Evolutionary conservation across 2,329 filamentous ascomycete species (phyloP).

Genomic region (Bipolaris oryzae): DNA sequence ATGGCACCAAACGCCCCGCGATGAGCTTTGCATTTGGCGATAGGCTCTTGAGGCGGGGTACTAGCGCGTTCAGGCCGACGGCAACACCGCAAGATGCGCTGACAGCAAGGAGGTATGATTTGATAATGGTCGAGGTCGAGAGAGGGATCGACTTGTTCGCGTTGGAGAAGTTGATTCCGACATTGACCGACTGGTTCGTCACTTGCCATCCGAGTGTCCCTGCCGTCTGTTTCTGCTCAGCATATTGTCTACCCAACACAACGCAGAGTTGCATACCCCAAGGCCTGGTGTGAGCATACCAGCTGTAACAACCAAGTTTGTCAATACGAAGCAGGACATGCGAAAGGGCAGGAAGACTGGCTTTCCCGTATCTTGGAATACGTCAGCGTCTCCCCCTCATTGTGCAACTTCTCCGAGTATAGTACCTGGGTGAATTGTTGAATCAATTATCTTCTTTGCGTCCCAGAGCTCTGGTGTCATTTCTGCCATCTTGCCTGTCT

Average conservation of each 20-base stretch:
- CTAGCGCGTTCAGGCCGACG: conserved; percentile 85
- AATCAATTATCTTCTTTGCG: conserved; percentile 97
- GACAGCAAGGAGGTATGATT: conserved; percentile 92
- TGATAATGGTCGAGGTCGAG: conserved; percentile 76
- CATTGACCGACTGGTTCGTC: conserved; percentile 95
- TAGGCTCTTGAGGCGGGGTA: conserved; percentile 80
- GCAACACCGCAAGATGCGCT: conserved; percentile 93
- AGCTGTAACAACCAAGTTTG: conserved; percentile 91
- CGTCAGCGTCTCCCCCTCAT: conserved; percentile 16
- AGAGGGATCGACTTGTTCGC: conserved; percentile 96
- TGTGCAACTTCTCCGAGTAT: conserved; percentile 24
- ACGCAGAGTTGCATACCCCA: conserved; percentile 56
- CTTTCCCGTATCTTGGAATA: conserved; percentile 77
- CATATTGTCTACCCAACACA: conserved; percentile 4
- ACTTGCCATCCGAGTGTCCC: conserved; percentile 95
- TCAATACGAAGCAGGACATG: conserved; percentile 94
- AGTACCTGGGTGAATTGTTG: conserved; percentile 90
- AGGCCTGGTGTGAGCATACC: conserved; percentile 96
- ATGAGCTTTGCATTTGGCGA: conserved; percentile 76
- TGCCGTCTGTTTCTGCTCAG: conserved; percentile 63
- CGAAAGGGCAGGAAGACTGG: conserved; percentile 93
- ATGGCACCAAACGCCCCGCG: conserved; percentile 87
- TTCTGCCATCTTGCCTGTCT: conserved; percentile 74
- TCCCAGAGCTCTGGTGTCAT: conserved; percentile 94
- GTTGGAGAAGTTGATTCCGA: conserved; percentile 96